A percentile compares a stretch with the other conserved stretches of the same genome.
Evolutionary conservation across 1,284 basidiomycete species (phyloP).

Genomic region (Trichosporon sp.): DNA sequence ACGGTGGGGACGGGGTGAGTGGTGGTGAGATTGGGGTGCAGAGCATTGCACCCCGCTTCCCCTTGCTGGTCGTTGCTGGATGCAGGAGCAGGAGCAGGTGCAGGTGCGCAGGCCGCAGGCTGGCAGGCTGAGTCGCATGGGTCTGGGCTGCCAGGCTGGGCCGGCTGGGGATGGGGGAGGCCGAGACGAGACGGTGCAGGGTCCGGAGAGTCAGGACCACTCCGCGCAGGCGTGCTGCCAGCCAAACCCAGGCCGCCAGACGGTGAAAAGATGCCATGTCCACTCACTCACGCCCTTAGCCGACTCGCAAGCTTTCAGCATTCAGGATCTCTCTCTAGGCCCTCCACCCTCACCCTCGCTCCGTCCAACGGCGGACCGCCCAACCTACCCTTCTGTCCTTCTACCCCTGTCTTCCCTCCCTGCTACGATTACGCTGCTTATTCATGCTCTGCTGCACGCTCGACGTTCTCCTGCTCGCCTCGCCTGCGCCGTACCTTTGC

Average conservation of each 20-base stretch:
- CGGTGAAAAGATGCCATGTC: neutral
- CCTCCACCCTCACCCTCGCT: no score
- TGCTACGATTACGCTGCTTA: no score
- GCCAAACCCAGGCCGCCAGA: neutral
- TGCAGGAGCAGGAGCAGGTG: no score
- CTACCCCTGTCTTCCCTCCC: no score
- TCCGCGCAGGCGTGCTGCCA: neutral
- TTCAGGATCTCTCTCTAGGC: no score
- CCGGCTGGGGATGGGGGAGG: neutral
- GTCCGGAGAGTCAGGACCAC: neutral
- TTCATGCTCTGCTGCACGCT: no score
- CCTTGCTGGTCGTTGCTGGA: neutral
- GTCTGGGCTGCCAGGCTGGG: neutral
- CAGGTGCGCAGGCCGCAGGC: neutral
- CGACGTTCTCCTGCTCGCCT: no score
- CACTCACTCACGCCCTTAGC: neutral
- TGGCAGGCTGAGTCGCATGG: neutral
- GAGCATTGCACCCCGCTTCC: neutral
- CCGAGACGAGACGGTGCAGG: neutral
- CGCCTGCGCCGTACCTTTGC: no score
- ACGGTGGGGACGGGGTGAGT: neutral
- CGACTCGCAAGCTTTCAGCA: no score
- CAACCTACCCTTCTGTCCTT: no score
- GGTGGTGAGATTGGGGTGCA: neutral
- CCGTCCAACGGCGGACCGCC: no score